Base-by-base conservation (phyloP, 768 basidiomycete genomes). In the Chlorophyllum brunneum region DNA sequence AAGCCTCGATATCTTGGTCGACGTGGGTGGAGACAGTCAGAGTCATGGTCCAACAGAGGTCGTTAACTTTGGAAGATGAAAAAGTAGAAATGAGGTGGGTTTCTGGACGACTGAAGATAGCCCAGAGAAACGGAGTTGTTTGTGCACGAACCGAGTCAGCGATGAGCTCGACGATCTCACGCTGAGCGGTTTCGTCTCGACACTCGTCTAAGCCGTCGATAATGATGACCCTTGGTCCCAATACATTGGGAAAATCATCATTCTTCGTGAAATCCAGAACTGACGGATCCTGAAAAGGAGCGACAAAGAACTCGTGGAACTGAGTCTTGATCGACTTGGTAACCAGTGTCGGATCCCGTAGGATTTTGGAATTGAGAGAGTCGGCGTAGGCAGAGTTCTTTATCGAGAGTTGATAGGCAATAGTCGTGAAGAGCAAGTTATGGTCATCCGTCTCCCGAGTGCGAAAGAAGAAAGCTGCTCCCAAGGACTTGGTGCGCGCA, bases 81-180 rank as follows among this genome's bases (percentile, higher is more conserved):
- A 57, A 54, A 2, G 56, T 26, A 4, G 48, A 31, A 4, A 26
- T 15, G 5, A 57, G 41, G 33, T 57, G 53, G 8, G 45, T 13
- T 38, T 57, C 56, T 2, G 48, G 53, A 15, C 56, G 53, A 22
- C 56, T 57, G 10, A 54, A 24, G 33, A 57, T 36, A 11, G 16
- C 38, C 48, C 48, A 50, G 23, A 16, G 29, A 18, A 50, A 30
- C 2, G 48, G 48, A 6, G 16, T 27, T 13, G 4, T 15, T 4
- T 5, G 16, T 11, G 18, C 39, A 5, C 48, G 38, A 18, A 50
- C 9, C 7, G 48, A 50, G 0, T 24, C n/a, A 4, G 48, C 48
- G 0, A 40, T 1, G 3, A 50, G 18, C 9, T 30, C 34, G 23
- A 50, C 7, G 9, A 50, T 40, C 1, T 50, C 38, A 31, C 38